These are phyloP conservation scores for Penicillium daleae DNA, from an alignment of 495 filamentous ascomycete species.

Conservation along the genomic window DNA sequence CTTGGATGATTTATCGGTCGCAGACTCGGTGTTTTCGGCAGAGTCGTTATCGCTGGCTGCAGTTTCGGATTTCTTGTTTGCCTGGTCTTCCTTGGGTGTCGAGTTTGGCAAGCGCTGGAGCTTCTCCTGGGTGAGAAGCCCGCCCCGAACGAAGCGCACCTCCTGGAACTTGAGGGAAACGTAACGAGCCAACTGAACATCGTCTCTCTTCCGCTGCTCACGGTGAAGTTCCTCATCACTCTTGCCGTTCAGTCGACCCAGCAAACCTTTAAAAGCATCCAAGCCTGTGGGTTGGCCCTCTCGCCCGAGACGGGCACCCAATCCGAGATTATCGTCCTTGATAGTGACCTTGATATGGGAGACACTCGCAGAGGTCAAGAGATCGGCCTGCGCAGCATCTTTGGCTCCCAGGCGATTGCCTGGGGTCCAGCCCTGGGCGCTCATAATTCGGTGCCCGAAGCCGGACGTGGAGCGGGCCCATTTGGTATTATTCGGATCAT, in stretches of 20 bases:
- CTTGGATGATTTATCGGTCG: slow-evolving; percentile 17
- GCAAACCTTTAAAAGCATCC: slow-evolving; percentile 77
- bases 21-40: slow-evolving; percentile 13
- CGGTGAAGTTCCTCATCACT: slow-evolving; percentile 65
- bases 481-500: slow-evolving; percentile 91
- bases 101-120: slow-evolving; percentile 32
- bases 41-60: slow-evolving; percentile 11
- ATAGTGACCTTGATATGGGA: slow-evolving; percentile 77
- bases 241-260: slow-evolving; percentile 90
- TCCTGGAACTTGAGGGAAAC: slow-evolving; percentile 69
- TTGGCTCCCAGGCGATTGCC: slow-evolving; percentile 77
- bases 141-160: slow-evolving; percentile 81
- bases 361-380: slow-evolving; percentile 74
- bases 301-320: slow-evolving; percentile 74
- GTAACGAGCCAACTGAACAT: slow-evolving; percentile 67
- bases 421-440: slow-evolving; percentile 86
- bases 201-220: slow-evolving; percentile 64
- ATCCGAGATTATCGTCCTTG: slow-evolving; percentile 87
- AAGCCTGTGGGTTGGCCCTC: slow-evolving; percentile 78
- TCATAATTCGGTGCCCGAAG: slow-evolving; percentile 86
- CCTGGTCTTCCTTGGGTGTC: slow-evolving; percentile 25
- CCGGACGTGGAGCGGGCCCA: slow-evolving; percentile 81
- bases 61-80: slow-evolving; percentile 28
- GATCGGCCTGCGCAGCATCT: slow-evolving; percentile 69
- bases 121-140: slow-evolving; percentile 73